A percentile compares a stretch with the other conserved stretches of the same genome.
Conservation (phyloP, 2,329 filamentous ascomycete genomes). For the Grosmannia penicillata region DNA sequence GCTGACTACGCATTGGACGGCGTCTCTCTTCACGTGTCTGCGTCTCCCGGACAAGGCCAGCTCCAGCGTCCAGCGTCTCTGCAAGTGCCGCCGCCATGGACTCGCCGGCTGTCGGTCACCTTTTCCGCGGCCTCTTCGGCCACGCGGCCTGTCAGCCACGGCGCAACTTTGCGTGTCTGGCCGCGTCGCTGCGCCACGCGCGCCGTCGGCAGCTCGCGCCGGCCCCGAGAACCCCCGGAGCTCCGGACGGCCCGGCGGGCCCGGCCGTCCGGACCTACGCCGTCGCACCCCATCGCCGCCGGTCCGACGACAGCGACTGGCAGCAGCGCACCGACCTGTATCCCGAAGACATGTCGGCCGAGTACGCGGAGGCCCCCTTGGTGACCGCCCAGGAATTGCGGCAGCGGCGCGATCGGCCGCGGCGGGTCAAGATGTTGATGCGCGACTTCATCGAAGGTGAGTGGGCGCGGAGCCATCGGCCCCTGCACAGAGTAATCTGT, state of each 20-base stretch:
- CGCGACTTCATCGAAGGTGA: conserved; percentile 92
- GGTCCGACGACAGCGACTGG: conserved; percentile 56
- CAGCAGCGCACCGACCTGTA: conserved; percentile 68
- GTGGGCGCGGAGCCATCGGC: too few species aligned
- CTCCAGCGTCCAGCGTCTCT: too few species aligned
- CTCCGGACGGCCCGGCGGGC: too few species aligned
- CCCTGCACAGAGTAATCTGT: too few species aligned
- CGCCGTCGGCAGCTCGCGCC: conserved; percentile 16
- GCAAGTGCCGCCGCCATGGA: conserved; percentile 6
- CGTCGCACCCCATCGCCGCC: not conserved
- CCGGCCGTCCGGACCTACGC: conserved; percentile 12
- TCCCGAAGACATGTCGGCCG: conserved; percentile 60
- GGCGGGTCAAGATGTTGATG: conserved; percentile 88
- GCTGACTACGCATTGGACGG: too few species aligned
- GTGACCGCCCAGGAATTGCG: conserved; percentile 73
- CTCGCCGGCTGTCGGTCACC: conserved; percentile 28
- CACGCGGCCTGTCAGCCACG: conserved; percentile 50
- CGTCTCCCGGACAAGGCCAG: too few species aligned
- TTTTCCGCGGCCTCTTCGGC: conserved; percentile 78
- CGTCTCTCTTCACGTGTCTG: too few species aligned
- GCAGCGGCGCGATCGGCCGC: conserved; percentile 58
- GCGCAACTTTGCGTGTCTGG: conserved; percentile 24
- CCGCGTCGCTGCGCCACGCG: conserved; percentile 23
- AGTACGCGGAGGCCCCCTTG: conserved; percentile 69
- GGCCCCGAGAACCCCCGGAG: conserved; percentile 11